Evolutionary conservation across 2,329 filamentous ascomycete species (phyloP).

Genomic region (Lachnum nothofagi): DNA sequence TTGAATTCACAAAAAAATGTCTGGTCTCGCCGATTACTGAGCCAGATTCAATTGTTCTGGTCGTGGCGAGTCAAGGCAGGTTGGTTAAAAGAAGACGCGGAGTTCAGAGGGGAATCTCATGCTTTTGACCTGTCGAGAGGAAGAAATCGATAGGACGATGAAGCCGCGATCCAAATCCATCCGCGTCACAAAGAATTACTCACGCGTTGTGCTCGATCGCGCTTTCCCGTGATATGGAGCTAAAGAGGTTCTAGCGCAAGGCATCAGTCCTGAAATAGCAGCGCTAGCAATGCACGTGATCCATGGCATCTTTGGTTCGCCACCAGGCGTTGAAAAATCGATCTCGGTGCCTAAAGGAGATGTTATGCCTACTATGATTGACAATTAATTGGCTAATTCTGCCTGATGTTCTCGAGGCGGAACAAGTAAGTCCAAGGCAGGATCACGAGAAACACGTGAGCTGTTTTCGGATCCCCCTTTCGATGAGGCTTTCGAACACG

Average conservation of each 20-base stretch:
- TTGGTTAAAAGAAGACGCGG: background rate
- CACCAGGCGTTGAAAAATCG: background rate
- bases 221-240: conserved; percentile 10
- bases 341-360: no score
- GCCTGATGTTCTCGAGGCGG: no score
- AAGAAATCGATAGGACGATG: background rate
- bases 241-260: background rate
- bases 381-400: no score
- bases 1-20: no score
- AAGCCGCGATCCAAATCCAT: background rate
- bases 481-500: no score
- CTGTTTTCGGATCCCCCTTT: no score
- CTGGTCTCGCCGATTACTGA: no score
- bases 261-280: background rate
- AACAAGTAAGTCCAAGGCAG: no score
- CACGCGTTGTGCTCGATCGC: conserved; percentile 9
- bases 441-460: no score
- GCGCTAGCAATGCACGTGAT: background rate
- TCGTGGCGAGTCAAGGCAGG: background rate
- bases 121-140: conserved; percentile 1
- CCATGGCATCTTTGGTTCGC: background rate
- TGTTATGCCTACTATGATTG: no score
- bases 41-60: no score
- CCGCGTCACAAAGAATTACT: conserved; percentile 6
- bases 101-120: conserved; percentile 1